Base-by-base conservation (phyloP, 1,139 yeast genomes). In the Ogataea hybrid region DNA sequence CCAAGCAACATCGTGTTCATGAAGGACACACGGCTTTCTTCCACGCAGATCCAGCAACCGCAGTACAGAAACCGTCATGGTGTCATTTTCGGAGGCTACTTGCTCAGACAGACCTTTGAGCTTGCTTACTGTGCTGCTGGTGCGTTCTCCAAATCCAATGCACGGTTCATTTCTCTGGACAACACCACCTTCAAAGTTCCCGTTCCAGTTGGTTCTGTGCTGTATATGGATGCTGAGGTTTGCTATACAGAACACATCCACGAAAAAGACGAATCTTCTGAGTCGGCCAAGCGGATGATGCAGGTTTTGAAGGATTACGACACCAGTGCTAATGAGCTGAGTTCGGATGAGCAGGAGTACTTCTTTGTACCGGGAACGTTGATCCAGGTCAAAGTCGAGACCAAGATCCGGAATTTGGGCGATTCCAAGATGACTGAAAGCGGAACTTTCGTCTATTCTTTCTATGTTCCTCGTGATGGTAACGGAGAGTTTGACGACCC, bases 31-130 rank as follows among this genome's bases (percentile, higher is more conserved):
- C 65, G 65, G 37, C 74, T 85, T 44, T 70, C 75, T 41, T 84
- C 95, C 7, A 86, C 96, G 6, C 72, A 82, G 54, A 81, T 89
- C 65, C 90, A 89, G 94, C 97, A 89, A 67, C 97, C 97, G 2
- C 97, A 89, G 67, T 89, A 88, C 67, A 78, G 97, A 65, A 89
- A 89, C 69, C 78, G 96, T 61, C 96, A 89, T 61, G 85, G 95
- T 9, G 88, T 89, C 90, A 86, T 89, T 40, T 89, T 89, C 62
- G 97, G 97, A 52, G 97, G 97, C 21, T 89, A 89, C 59, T 69
- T 89, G 58, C 76, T 89, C 68, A 80, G 96, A 63, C 96, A 88
- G 65, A 80, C 96, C 4, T 89, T 89, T 63, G 97, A 89, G 63
- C 75, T 89, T 56, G 97, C 96, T 2, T 89, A 89, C 62, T 85